Evolutionary conservation across 139 green algal species (phyloP), one percentile per base, ranked within the genome.

Genomic region (Dunaliella primolecta): DNA sequence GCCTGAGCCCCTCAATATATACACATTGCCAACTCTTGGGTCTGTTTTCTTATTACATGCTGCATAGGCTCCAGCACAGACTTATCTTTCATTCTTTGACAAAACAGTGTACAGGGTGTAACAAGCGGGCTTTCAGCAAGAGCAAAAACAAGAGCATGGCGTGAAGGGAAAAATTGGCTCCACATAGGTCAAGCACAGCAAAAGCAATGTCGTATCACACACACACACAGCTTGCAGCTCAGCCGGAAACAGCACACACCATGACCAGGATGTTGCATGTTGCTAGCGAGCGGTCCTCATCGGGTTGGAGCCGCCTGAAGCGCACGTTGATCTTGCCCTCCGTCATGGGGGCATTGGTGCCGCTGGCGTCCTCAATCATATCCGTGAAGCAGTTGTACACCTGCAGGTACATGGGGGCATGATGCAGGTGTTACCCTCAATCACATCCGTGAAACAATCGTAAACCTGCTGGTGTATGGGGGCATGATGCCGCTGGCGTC

Each of bases 351-450:
- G 78, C 70, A 33, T 84, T 34, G 36, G 87, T 90, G 78, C 86
- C 85, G 35, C 64, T 78, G 31, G 90, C 91, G 83, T 92, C 91
- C 86, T 94, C 91, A 75, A 94, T 88, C 89, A 94, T 92, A 83
- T 94, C 89, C 21, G 89, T 92, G 83, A 94, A 91, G 89, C 91
- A 94, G 84, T 87, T 88, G 89, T 92, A 94, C 31, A 94, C 91
- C 86, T 94, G 89, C 36, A 87, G 57, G 78, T 83, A 85, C 76
- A 84, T 88, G 0, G 77, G 78, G 25, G 78, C 70, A 33, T 84
- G 36, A 86, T 90, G 78, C 86, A 83, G 35, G 37, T 78, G 31
- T 88, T 89, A 81, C 91, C 91, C 86, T 94, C 91, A 75, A 94
- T 88, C 89, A 94, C 92, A 83, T 94, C 89, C 21, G 89, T 92